Base-by-base conservation (phyloP, 768 basidiomycete genomes). In the Pisolithus tinctorius region DNA sequence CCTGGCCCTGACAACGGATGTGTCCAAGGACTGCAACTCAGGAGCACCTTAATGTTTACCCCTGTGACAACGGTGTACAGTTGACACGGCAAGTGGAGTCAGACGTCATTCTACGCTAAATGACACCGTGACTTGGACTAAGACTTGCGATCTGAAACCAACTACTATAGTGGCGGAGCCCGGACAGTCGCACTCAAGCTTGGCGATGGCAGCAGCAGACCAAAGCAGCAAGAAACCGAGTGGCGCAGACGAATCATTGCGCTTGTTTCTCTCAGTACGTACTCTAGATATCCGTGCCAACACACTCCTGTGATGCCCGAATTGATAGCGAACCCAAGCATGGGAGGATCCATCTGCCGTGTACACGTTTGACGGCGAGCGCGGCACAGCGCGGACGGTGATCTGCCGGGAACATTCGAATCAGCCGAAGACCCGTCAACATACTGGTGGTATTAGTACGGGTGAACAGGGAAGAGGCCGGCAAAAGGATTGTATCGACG, bases 361-460 rank as follows among this genome's bases (percentile, higher is more conserved):
- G 34, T 86, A 85, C 64, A 78, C 78, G 3, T 84, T 87, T 60
- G 79, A 84, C 69, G 79, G 77, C 58, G 78, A 80, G 55, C 73
- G 77, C 38, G 78, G 72, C 54, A 78, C 81, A 48, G 70, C 76
- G 10, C 64, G 76, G 57, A 82, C 82, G 5, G 75, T 83, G 57
- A 61, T 85, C 17, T 86, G 82, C 69, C 73, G 83, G 49, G 69
- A 74, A 56, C 13, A 3, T n/a, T 41, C 40, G 17, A 41, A n/a
- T 20, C 17, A 41, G 17, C 40, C 40, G 8, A 8, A 41, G 40
- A 17, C 10, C 40, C 40, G 40, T 11, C 23, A 17, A 17, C 17
- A 11, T 8, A n/a, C 6, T 7, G 23, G 7, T 17, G 4, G 11
- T 13, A 20, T 5, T 16, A 20, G 27, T 17, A 30, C 10, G 7